Percentiles rank a stretch among this genome's conserved stretches.
These are phyloP conservation scores for Kalaharituber pfeilii DNA, from an alignment of 2,329 filamentous ascomycete species.

Conservation along the genomic window DNA sequence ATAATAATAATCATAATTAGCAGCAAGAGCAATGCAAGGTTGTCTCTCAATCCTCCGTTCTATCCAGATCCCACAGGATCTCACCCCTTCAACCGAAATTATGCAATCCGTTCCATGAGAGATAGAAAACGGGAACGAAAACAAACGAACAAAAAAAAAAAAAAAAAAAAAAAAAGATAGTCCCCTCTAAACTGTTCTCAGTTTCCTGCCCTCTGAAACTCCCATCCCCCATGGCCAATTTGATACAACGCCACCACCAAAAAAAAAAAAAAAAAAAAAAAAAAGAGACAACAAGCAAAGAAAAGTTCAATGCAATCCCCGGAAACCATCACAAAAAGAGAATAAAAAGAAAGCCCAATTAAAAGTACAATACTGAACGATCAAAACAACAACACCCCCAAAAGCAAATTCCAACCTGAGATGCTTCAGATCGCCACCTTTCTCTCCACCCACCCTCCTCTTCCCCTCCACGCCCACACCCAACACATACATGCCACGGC, in stretches of 20 bases:
- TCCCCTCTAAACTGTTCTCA: too few species aligned
- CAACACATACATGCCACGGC: conserved; percentile 27
- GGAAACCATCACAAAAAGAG: not conserved
- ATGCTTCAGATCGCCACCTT: not conserved
- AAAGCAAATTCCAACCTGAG: not conserved
- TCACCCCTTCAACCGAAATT: too few species aligned
- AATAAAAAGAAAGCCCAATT: not conserved
- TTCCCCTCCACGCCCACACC: conserved; percentile 1
- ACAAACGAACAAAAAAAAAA: not conserved
- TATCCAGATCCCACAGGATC: too few species aligned
- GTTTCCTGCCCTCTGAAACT: too few species aligned
- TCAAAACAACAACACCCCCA: not conserved
- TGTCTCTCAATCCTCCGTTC: too few species aligned
- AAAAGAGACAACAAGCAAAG: not conserved
- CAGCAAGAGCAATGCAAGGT: too few species aligned
- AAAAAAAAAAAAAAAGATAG: not conserved
- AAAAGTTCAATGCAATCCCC: not conserved
- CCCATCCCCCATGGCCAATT: too few species aligned
- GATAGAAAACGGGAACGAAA: not conserved
- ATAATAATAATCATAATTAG: too few species aligned
- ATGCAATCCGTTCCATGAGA: conserved; percentile 4
- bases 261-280: conserved; percentile 5
- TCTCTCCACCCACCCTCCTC: conserved; percentile 4
- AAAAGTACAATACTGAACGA: not conserved
- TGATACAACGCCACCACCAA: not conserved